These are phyloP conservation scores for Arabidopsis lyrata DNA, from an alignment of 441 rosid genomes.

Conservation along the genomic window DNA sequence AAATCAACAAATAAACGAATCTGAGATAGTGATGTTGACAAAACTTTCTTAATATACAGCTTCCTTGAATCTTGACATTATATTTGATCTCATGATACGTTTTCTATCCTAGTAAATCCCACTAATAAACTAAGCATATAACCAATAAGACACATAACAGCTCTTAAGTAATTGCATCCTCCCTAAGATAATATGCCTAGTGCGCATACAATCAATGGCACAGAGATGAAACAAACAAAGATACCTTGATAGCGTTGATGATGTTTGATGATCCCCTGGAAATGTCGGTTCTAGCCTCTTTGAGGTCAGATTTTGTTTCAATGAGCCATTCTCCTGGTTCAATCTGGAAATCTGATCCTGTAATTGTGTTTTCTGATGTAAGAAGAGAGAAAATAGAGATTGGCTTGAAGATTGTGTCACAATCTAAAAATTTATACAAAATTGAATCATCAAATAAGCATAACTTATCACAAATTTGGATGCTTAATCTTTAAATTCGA, in stretches of 20 bases:
- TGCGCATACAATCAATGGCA: background rate
- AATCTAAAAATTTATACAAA: too few species aligned
- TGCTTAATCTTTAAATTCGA: too few species aligned
- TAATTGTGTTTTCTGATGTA: conserved; percentile 11
- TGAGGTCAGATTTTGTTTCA: conserved; percentile 70
- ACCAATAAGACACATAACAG: background rate
- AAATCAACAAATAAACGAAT: conserved; percentile 5
- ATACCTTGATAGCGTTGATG: conserved; percentile 42
- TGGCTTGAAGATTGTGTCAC: too few species aligned
- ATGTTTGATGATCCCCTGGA: conserved; percentile 53
- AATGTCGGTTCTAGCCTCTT: conserved; percentile 57
- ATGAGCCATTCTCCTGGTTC: too few species aligned
- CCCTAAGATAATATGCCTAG: conserved; percentile 6
- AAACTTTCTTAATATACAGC: background rate
- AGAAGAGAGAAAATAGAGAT: background rate
- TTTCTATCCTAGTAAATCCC: conserved; percentile 4
- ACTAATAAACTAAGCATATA: background rate
- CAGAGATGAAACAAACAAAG: conserved; percentile 47
- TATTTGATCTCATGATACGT: background rate
- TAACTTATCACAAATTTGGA: too few species aligned
- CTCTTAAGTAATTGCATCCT: background rate
- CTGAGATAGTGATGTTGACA: background rate
- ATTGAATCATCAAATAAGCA: too few species aligned
- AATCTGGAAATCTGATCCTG: conserved; percentile 84
- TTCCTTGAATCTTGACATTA: background rate